Conservation (phyloP, 495 filamentous ascomycete genomes). For the Penicillium daleae region DNA sequence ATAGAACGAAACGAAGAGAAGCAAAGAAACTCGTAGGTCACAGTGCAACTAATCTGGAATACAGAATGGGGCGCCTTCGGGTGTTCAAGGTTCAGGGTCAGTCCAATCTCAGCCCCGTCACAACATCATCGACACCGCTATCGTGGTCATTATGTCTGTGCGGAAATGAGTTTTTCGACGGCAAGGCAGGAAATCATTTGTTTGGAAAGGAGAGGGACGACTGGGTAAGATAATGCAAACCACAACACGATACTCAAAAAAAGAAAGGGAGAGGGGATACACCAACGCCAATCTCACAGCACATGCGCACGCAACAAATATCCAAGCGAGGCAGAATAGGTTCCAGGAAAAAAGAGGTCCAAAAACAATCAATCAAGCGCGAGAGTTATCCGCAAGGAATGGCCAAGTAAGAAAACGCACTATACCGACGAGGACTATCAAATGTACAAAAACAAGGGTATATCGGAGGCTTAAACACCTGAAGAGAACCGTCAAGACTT, state of each 20-base stretch:
- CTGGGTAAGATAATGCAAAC: constrained; percentile 33
- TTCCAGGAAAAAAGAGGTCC: constrained; percentile 18
- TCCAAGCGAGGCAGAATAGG: constrained; percentile 32
- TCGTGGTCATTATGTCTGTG: constrained; percentile 7
- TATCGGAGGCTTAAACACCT: constrained; percentile 45
- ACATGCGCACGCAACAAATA: constrained; percentile 35
- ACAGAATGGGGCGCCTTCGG: constrained; percentile 27
- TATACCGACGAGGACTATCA: constrained; percentile 33
- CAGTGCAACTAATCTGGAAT: constrained; percentile 42
- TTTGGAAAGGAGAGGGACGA: constrained; percentile 29
- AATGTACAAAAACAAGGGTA: constrained; percentile 55
- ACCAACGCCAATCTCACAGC: constrained; percentile 50
- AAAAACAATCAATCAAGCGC: constrained; percentile 23
- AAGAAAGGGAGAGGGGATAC: constrained; percentile 24
- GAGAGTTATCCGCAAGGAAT: constrained; percentile 10
- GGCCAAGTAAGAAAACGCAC: constrained; percentile 17
- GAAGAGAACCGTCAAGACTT: constrained; percentile 44
- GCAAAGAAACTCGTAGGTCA: constrained; percentile 40
- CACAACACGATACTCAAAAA: constrained; percentile 23
- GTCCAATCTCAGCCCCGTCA: background rate
- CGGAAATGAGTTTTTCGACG: background rate
- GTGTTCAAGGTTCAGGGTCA: constrained; percentile 13
- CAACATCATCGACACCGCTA: background rate
- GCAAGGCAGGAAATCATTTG: constrained; percentile 18
- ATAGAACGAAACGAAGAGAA: constrained; percentile 35